Conservation (phyloP, 768 basidiomycete genomes). For the Suillus clintonianus region DNA sequence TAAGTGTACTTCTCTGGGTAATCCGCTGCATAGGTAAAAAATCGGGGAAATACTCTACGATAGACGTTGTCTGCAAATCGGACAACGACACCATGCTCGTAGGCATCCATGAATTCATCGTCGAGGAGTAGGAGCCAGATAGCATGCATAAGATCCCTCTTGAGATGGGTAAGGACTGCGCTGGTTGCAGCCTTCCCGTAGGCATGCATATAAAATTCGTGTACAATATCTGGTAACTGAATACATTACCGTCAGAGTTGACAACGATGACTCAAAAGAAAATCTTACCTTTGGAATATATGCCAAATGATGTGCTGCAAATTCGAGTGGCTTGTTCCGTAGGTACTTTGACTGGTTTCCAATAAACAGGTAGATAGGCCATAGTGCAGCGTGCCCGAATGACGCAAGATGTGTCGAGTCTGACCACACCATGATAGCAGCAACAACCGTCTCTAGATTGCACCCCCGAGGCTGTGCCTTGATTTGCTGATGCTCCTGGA, state of each 20-base stretch:
- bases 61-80: constrained; percentile 19
- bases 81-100: constrained; percentile 21
- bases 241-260: background rate
- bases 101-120: constrained; percentile 23
- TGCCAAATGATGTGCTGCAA: constrained; percentile 21
- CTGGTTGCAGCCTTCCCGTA: no score
- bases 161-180: constrained; percentile 15
- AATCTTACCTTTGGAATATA: constrained; percentile 18
- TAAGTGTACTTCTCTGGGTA: constrained; percentile 34
- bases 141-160: constrained; percentile 25
- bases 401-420: constrained; percentile 21
- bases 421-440: constrained; percentile 25
- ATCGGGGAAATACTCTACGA: constrained; percentile 13
- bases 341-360: constrained; percentile 11
- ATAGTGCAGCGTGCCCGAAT: constrained; percentile 17
- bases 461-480: constrained; percentile 7
- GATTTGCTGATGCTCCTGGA: constrained; percentile 1
- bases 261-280: background rate
- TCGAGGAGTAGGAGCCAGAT: constrained; percentile 23
- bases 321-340: constrained; percentile 1
- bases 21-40: constrained; percentile 31
- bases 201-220: constrained; percentile 8
- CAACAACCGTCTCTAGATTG: constrained; percentile 17
- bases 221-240: constrained; percentile 18
- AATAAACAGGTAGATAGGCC: constrained; percentile 18